Evolutionary conservation across 1,284 basidiomycete genomes (phyloP).

Genomic region (Albatrellus sp.): DNA sequence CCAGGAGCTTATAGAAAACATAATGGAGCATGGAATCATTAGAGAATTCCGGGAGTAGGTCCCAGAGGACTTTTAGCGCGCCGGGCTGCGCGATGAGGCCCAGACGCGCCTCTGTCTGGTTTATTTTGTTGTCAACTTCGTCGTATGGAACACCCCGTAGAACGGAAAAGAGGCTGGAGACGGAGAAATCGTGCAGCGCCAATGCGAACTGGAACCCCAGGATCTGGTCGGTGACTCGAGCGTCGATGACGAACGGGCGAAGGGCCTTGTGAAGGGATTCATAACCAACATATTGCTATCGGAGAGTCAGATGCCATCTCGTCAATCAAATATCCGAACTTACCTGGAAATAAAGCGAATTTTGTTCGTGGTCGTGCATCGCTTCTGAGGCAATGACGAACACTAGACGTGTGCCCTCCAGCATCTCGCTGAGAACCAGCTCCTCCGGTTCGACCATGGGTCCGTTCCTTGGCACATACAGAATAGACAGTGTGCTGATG

Average conservation of each 20-base stretch:
- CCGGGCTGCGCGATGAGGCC: constrained; percentile 40
- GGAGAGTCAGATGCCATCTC: not conserved
- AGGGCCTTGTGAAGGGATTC: constrained; percentile 46
- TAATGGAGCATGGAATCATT: constrained; percentile 26
- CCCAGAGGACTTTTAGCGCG: constrained; percentile 44
- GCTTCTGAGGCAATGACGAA: constrained; percentile 56
- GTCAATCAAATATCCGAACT: constrained; percentile 14
- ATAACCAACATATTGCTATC: constrained; percentile 55
- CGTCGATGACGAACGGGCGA: constrained; percentile 33
- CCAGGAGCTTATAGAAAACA: constrained; percentile 45
- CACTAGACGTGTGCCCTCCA: constrained; percentile 42
- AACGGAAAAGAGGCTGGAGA: constrained; percentile 36
- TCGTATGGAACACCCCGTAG: constrained; percentile 21
- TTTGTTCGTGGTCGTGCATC: constrained; percentile 40
- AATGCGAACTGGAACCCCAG: constrained; percentile 54
- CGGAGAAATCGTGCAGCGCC: constrained; percentile 46
- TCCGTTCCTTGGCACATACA: constrained; percentile 25
- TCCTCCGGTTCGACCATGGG: constrained; percentile 27
- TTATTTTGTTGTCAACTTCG: constrained; percentile 21
- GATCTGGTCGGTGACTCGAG: constrained; percentile 34
- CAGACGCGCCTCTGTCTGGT: constrained; percentile 30
- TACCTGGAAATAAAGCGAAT: constrained; percentile 59
- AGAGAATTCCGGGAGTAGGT: constrained; percentile 20
- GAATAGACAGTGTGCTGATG: constrained; percentile 55
- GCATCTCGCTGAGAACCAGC: constrained; percentile 28